Conservation (phyloP, 768 basidiomycete species). For the Trametes maxima region DNA sequence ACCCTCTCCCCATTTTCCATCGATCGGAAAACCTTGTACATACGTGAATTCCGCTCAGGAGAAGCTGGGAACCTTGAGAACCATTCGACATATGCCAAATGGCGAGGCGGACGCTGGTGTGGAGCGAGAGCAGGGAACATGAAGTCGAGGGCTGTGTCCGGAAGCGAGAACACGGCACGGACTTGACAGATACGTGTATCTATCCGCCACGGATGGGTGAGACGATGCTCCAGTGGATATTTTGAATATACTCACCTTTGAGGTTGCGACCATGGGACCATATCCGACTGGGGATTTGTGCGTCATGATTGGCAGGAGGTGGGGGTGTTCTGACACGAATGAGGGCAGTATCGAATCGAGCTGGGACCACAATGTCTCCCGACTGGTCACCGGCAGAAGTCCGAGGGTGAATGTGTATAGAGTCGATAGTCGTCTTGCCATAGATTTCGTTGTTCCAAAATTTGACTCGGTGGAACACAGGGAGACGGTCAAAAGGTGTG, state of each 20-base stretch:
- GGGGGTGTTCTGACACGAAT: constrained; percentile 21
- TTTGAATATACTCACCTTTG: neutral
- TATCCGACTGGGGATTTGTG: neutral
- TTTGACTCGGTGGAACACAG: constrained; percentile 38
- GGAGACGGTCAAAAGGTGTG: constrained; percentile 31
- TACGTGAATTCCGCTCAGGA: constrained; percentile 23
- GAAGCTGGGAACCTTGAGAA: constrained; percentile 25
- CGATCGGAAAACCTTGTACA: constrained; percentile 31
- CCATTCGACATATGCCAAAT: constrained; percentile 37
- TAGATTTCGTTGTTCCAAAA: constrained; percentile 25
- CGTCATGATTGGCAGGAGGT: too few species aligned
- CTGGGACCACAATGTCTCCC: constrained; percentile 19
- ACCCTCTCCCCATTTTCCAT: constrained; percentile 8
- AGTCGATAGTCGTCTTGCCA: constrained; percentile 28
- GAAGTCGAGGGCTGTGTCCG: neutral
- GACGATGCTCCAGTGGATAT: too few species aligned
- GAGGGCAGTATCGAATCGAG: constrained; percentile 40
- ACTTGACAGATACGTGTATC: constrained; percentile 32
- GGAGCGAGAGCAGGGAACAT: neutral
- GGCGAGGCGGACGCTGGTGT: constrained; percentile 4
- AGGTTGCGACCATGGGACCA: neutral
- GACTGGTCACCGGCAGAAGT: constrained; percentile 6
- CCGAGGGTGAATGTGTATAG: constrained; percentile 34
- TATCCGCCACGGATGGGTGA: too few species aligned
- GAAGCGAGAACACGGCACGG: constrained; percentile 28